These are phyloP conservation scores for Paraurostyla sp. DNA, from an alignment of 73 alveolate species.

Conservation along the genomic window DNA sequence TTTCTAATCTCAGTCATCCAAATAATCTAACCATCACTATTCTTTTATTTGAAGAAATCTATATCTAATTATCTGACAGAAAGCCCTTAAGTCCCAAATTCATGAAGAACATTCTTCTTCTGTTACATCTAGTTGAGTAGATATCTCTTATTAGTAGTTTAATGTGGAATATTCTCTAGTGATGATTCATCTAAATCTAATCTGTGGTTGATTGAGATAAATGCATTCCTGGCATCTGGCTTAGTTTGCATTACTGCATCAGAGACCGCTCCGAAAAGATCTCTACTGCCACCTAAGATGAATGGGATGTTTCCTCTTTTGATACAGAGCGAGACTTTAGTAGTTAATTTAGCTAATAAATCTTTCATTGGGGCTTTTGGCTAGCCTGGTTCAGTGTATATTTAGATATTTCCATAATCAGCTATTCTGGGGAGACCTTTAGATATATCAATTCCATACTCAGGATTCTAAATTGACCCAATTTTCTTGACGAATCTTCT, in stretches of 20 bases:
- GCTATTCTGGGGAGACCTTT: slow-evolving; percentile 17
- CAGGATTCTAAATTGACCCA: slow-evolving; percentile 58
- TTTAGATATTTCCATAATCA: slow-evolving; percentile 66
- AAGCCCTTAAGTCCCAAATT: slow-evolving; percentile 35
- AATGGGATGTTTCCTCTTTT: slow-evolving; percentile 47
- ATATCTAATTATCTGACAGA: background rate
- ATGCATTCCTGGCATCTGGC: slow-evolving; percentile 7
- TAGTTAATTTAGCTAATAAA: background rate
- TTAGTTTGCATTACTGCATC: slow-evolving; percentile 10
- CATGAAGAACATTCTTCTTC: slow-evolving; percentile 7
- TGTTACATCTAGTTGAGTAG: slow-evolving; percentile 2
- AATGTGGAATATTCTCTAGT: background rate
- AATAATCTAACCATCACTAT: slow-evolving; percentile 14
- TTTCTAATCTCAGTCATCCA: slow-evolving; percentile 47
- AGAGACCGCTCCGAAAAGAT: slow-evolving; percentile 41
- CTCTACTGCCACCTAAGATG: slow-evolving; percentile 68
- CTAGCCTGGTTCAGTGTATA: background rate
- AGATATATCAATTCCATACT: slow-evolving; percentile 42
- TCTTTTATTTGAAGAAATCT: slow-evolving; percentile 17
- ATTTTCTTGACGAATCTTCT: slow-evolving; percentile 51
- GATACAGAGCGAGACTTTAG: background rate
- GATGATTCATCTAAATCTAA: background rate
- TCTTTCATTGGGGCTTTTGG: background rate
- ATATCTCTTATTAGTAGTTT: slow-evolving; percentile 37
- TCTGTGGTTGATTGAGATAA: slow-evolving; percentile 37